phyloP scores from a whole-genome alignment of 495 filamentous ascomycete species.

The Lophium mytilinum region DNA sequence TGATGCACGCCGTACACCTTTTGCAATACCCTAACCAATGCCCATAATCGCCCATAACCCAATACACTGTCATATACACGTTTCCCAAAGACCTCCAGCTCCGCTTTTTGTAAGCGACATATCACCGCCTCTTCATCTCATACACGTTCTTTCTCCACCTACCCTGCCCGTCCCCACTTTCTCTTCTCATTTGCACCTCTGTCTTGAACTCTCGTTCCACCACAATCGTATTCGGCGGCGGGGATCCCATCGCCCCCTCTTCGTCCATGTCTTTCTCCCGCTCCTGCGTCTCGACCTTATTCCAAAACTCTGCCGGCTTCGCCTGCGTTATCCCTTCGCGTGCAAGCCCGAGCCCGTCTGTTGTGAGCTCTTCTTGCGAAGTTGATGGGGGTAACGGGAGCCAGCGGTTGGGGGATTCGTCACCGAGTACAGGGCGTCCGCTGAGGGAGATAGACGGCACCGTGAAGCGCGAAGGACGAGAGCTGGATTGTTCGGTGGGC shows the following conservation, averaged over 20 bases:
- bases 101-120: no score
- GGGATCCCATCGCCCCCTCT: neutral
- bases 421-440: neutral
- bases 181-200: neutral
- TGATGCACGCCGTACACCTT: no score
- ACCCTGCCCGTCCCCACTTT: neutral
- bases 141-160: slow-evolving; percentile 13
- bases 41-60: no score
- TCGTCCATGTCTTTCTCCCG: neutral
- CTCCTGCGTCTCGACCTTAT: slow-evolving; percentile 3
- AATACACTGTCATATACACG: no score
- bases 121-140: slow-evolving; percentile 17
- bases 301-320: slow-evolving; percentile 12
- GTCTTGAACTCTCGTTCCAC: neutral
- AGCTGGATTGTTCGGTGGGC: neutral
- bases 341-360: neutral
- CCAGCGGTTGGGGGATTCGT: neutral
- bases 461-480: slow-evolving; percentile 2
- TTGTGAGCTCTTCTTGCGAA: slow-evolving; percentile 3
- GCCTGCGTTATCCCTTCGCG: neutral
- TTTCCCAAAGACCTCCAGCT: no score
- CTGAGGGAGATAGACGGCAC: slow-evolving; percentile 1
- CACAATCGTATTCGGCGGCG: neutral
- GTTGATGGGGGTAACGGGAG: neutral
- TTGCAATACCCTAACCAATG: no score